These are phyloP conservation scores for Gynandropsis gynandra DNA, from an alignment of 345 rosid genomes.

Conservation along the genomic window DNA sequence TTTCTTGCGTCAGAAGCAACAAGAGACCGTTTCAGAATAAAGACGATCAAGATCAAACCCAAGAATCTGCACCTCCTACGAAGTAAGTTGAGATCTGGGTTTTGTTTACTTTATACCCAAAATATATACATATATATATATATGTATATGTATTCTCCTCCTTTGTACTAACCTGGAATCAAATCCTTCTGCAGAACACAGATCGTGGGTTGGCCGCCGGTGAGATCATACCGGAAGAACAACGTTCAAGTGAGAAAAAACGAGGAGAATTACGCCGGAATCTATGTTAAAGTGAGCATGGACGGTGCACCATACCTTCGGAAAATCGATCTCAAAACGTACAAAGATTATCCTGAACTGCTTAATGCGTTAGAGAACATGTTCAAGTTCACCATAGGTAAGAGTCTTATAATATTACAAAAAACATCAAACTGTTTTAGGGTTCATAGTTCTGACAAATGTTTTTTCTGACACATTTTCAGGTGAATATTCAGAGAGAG, in stretches of 20 bases:
- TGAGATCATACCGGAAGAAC: slow-evolving; percentile 57
- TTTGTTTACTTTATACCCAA: not conserved
- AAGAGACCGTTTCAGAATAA: slow-evolving; percentile 35
- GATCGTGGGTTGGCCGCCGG: slow-evolving; percentile 78
- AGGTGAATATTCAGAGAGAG: slow-evolving; percentile 58
- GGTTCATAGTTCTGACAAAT: not conserved
- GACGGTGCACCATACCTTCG: slow-evolving; percentile 84
- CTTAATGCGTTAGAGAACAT: slow-evolving; percentile 56
- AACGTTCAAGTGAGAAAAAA: slow-evolving; percentile 28
- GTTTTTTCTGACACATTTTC: not conserved
- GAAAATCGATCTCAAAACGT: slow-evolving; percentile 59
- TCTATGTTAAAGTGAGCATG: slow-evolving; percentile 81
- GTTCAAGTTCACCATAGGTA: slow-evolving; percentile 66
- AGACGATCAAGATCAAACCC: slow-evolving; percentile 18
- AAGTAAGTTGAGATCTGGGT: slow-evolving; percentile 44
- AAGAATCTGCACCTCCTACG: slow-evolving; percentile 42
- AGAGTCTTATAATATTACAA: not conserved
- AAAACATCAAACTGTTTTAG: not conserved
- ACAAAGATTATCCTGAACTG: slow-evolving; percentile 49
- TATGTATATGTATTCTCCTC: no score
- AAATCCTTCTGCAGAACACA: slow-evolving; percentile 39
- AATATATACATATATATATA: no score
- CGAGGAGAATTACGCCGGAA: slow-evolving; percentile 30
- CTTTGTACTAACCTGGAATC: slow-evolving; percentile 14
- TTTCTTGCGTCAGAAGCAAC: slow-evolving; percentile 43